Percentiles rank a stretch among this genome's conserved stretches.
These are phyloP conservation scores for Tulasnella sp. DNA, from an alignment of 768 basidiomycete species.

Conservation along the genomic window DNA sequence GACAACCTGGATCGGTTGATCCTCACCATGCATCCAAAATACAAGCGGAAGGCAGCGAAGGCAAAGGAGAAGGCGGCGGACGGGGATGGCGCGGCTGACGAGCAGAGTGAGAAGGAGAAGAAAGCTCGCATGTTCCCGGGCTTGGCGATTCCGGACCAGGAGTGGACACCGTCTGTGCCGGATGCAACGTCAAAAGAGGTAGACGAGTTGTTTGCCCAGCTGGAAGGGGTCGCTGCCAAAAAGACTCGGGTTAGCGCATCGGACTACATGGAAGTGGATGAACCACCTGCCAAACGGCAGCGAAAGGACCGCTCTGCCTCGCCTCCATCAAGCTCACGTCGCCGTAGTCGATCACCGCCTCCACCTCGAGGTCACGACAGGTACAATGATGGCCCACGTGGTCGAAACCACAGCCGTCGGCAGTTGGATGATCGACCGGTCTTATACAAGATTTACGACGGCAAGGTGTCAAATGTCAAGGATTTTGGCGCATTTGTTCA, in stretches of 20 bases:
- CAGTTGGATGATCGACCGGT: conserved; percentile 72
- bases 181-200: conserved; percentile 53
- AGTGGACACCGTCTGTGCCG: conserved; percentile 42
- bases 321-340: conserved; percentile 40
- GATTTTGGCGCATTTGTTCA: conserved; percentile 95
- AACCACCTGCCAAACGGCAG: conserved; percentile 52
- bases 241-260: conserved; percentile 36
- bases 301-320: conserved; percentile 39
- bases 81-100: conserved; percentile 28
- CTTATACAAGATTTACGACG: conserved; percentile 90
- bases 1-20: conserved; percentile 93
- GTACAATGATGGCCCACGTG: conserved; percentile 29
- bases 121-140: conserved; percentile 85
- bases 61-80: conserved; percentile 27
- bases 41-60: conserved; percentile 64
- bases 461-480: conserved; percentile 74
- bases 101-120: conserved; percentile 58
- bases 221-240: conserved; percentile 63
- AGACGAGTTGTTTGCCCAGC: conserved; percentile 77
- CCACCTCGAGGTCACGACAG: conserved; percentile 30
- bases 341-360: conserved; percentile 52
- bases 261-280: conserved; percentile 34
- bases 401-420: conserved; percentile 26
- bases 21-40: conserved; percentile 88
- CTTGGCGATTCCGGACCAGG: conserved; percentile 70